Evolutionary conservation across 768 basidiomycete genomes (phyloP), one percentile per base, ranked within the genome.

Genomic region (Tephrocybe sp.): DNA sequence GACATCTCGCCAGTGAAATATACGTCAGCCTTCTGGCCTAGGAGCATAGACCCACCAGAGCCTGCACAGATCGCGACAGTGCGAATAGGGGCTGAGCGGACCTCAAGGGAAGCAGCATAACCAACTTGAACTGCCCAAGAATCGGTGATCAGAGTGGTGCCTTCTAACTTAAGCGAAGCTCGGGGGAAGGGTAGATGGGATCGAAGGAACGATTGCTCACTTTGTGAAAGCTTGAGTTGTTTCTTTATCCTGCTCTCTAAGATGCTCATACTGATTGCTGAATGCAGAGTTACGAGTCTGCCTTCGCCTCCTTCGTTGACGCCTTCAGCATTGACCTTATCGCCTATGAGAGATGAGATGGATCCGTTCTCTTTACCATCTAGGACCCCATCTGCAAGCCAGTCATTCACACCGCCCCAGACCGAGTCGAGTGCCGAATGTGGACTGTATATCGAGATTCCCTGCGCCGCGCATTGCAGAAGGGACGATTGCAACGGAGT

Each of bases 1-100:
- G 79, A 65, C 89, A 95, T 90, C 70, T 98, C 93, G 8, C 96
- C 95, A 1, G 95, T 98, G 59, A 94, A 76, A 66, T 89, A 92
- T 22, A 94, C 80, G 66, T 97, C 94, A 31, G 93, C 94, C 39
- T 80, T 69, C 31, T 81, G 74, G 40, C 82, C 85, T 16, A 75
- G 66, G 40, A 98, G 78, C 65, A 95, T 75, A 36, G 86, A 86
- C 1, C 82, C 88, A 41, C 93, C 95, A 24, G 87, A 86, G 28
- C 96, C 96, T 28, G 94, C 94, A 66, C 95, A 97, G 52, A 98
- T 86, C 44, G 90, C 94, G 49, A 97, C 78, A 24, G 83, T 82
- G 48, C 71, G 68, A 43, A 87, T 60, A 54, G 66, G 58, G 39
- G 65, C 47, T 27, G 62, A 76, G 66, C 49, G 52, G 51, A 52